Evolutionary conservation across 2,329 filamentous ascomycete genomes (phyloP).

Genomic region (Aspergillus amoenus): DNA sequence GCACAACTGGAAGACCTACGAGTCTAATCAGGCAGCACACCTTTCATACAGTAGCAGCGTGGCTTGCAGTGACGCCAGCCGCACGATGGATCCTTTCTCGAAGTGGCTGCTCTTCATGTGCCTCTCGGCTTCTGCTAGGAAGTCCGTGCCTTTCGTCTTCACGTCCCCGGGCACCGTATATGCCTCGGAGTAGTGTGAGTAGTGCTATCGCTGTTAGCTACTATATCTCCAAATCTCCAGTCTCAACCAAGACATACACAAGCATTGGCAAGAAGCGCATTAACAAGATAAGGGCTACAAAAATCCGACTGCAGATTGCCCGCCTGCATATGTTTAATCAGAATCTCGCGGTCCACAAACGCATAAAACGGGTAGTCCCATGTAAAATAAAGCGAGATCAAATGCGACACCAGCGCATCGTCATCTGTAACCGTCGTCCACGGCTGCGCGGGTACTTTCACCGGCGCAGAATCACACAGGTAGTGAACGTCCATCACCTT

Average conservation of each 20-base stretch:
- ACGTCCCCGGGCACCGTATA: slow-evolving; percentile 27
- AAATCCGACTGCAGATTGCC: slow-evolving; percentile 58
- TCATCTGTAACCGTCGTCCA: slow-evolving; percentile 83
- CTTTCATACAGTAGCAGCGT: slow-evolving; percentile 28
- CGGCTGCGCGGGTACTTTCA: slow-evolving; percentile 38
- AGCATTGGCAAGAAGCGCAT: slow-evolving; percentile 70
- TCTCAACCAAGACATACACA: slow-evolving; percentile 19
- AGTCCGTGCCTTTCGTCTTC: slow-evolving; percentile 25
- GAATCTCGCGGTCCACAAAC: slow-evolving; percentile 75
- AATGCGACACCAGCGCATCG: slow-evolving; percentile 70
- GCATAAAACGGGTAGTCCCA: slow-evolving; percentile 92
- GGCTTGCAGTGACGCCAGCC: slow-evolving; percentile 24
- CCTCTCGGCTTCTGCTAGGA: slow-evolving; percentile 27
- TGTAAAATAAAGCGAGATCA: slow-evolving; percentile 88
- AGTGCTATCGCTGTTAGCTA: slow-evolving; percentile 13
- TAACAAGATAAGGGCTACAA: slow-evolving; percentile 80
- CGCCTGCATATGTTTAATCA: slow-evolving; percentile 51
- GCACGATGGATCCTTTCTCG: slow-evolving; percentile 13
- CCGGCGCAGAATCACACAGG: slow-evolving; percentile 24
- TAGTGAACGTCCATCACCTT: slow-evolving; percentile 30
- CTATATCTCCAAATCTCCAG: too few species aligned
- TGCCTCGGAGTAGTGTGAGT: slow-evolving; percentile 29
- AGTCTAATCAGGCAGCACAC: slow-evolving; percentile 4
- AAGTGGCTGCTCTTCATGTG: slow-evolving; percentile 14
- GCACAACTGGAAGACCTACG: background rate